These are phyloP conservation scores for Aspergillus avenaceus DNA, from an alignment of 495 filamentous ascomycete genomes.

Conservation along the genomic window DNA sequence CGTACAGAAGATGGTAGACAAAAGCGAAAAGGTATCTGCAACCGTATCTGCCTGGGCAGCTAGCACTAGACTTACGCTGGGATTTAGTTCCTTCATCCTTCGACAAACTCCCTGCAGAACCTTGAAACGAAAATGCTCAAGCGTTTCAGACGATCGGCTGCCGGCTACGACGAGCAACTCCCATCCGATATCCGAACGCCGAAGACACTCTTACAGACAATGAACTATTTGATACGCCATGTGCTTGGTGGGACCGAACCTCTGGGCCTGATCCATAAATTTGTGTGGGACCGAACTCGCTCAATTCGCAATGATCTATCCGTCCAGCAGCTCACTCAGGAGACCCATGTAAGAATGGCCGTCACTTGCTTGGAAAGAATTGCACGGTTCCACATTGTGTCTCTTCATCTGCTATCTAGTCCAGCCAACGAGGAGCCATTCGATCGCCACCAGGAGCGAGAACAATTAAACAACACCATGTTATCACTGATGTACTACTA, in stretches of 20 bases:
- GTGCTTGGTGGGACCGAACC: constrained; percentile 61
- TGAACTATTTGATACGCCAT: constrained; percentile 77
- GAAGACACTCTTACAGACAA: constrained; percentile 63
- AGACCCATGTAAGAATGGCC: constrained; percentile 59
- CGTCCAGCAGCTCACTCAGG: constrained; percentile 72
- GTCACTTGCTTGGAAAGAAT: constrained; percentile 86
- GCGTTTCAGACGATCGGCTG: constrained; percentile 82
- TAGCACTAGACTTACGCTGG: background rate
- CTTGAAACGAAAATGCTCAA: constrained; percentile 71
- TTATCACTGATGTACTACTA: constrained; percentile 86
- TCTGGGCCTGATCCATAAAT: constrained; percentile 71
- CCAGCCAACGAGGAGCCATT: constrained; percentile 68
- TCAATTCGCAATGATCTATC: constrained; percentile 93
- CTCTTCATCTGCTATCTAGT: constrained; percentile 76
- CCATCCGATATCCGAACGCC: constrained; percentile 90
- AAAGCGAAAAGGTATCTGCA: constrained; percentile 50
- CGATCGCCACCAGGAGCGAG: constrained; percentile 81
- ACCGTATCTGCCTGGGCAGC: background rate
- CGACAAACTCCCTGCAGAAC: constrained; percentile 30
- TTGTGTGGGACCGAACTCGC: constrained; percentile 90
- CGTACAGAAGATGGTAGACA: constrained; percentile 60
- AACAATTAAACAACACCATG: constrained; percentile 85
- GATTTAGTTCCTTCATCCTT: constrained; percentile 34
- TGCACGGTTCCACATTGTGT: constrained; percentile 84
- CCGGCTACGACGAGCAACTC: constrained; percentile 85